Base-by-base conservation (phyloP, 495 filamentous ascomycete species). In the Monascus purpureus region DNA sequence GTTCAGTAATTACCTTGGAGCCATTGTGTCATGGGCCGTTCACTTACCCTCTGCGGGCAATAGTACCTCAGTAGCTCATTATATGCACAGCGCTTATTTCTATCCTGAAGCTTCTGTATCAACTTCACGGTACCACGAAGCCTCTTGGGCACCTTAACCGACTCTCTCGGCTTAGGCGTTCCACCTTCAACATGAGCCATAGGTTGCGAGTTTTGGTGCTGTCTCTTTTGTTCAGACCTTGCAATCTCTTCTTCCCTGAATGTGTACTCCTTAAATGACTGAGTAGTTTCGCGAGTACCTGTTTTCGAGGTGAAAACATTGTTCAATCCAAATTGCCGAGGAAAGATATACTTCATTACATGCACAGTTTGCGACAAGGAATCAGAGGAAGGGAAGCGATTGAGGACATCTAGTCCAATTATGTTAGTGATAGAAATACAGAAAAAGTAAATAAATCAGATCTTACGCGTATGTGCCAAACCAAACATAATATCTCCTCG, bases 281-380 rank as follows among this genome's bases (percentile, higher is more conserved):
- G 75, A 1, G 65, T 57, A 0, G 73, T 84, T 38, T 85, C 71
- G 17, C 53, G 70, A 11, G 45, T 48, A 43, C 88, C 68, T 9
- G 78, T 60, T 8, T 58, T 49, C 1, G 72, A 74, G 0, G 80
- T 82, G 43, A 96, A 95, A n/a, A 79, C 82, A 55, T 94, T 97
- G 41, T 88, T 82, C 8, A 97, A 59, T 2, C 73, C 73, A 47
- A 93, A 95, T 49, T 96, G 85, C 13, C 79, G 67, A 18, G 90
- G 90, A 40, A 97, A 97, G 1, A 97, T 75, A 51, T 97, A 88
- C 57, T 83, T 85, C 72, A 93, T 71, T 16, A 95, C 56, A 37
- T 80, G 82, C 5, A 77, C 45, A 0, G 74, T 80, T 31, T 80
- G 65, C 9, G 31, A 36, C 18, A 46, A 19, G 30, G 69, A 64